Conservation (phyloP, 768 basidiomycete genomes). For the Epithele typhae region DNA sequence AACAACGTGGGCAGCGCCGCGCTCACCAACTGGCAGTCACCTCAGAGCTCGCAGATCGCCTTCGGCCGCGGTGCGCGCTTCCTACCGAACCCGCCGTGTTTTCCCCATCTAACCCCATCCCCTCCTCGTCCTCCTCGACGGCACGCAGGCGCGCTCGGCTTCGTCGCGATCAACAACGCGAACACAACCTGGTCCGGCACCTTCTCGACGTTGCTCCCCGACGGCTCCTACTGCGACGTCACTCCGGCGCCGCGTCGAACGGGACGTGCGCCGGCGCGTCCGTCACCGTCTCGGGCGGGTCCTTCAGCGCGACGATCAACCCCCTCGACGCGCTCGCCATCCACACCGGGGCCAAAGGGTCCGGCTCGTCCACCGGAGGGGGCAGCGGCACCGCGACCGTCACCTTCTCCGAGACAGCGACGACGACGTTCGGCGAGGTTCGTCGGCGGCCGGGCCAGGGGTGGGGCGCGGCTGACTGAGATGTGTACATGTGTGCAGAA, state of each 20-base stretch:
- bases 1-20: conserved; percentile 50
- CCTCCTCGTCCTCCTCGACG: no score
- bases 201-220: conserved; percentile 54
- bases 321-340: conserved; percentile 53
- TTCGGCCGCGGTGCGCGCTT: conserved; percentile 58
- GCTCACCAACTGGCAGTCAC: conserved; percentile 55
- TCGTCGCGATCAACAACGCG: conserved; percentile 65
- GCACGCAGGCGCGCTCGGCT: conserved; percentile 45
- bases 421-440: conserved; percentile 56
- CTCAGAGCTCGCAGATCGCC: conserved; percentile 55
- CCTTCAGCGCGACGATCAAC: conserved; percentile 45
- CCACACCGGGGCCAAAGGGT: conserved; percentile 38
- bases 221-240: conserved; percentile 62
- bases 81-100: no score
- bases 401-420: conserved; percentile 50
- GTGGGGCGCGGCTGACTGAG: not conserved
- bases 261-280: conserved; percentile 46
- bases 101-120: no score
- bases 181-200: conserved; percentile 51
- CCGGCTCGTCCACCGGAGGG: conserved; percentile 27
- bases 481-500: conserved; percentile 35
- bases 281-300: conserved; percentile 48
- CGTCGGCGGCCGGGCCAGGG: not conserved
- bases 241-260: conserved; percentile 40
- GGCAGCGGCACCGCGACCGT: conserved; percentile 38